Evolutionary conservation across 2,329 filamentous ascomycete genomes (phyloP), one percentile per base, ranked within the genome.

Genomic region (Alternaria sp.): DNA sequence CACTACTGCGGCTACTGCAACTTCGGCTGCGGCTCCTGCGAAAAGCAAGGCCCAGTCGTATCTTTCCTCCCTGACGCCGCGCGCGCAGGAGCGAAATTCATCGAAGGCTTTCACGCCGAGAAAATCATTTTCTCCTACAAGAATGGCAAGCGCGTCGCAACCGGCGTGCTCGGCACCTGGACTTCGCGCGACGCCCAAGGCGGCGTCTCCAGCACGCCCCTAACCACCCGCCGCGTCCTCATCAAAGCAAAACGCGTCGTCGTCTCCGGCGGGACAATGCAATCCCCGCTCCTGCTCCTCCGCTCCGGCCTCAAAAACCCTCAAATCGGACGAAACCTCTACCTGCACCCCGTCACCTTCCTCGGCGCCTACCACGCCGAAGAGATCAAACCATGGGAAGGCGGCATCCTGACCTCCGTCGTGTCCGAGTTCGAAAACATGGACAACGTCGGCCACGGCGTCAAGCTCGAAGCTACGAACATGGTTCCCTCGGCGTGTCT

Each of bases 241-340:
- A 86, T 97, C 73, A 91, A 87, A 71, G 93, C 93, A 2, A 93
- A 92, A 79, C 91, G 89, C 73, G 91, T 97, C 11, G 87, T 97
- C 50, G 80, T 96, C n/a, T 88, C 92, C 0, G 87, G 87, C 23
- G 94, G 95, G 5, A 88, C 91, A 1, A 81, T 97, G 58, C 89
- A 92, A 73, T 93, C 89, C 47, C 94, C 95, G 0, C 77, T 95
- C 1, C 77, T 97, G 2, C 83, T 98, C 46, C 82, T 89, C 67
- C 90, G 90, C 53, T 97, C 93, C 63, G 93, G 93, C 2, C 79
- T 97, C 53, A 90, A 87, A 83, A 97, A 97, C 76, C 85, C 85
- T 5, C 90, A 97, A 60, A 90, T 97, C 66, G 95, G 95, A 25
- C 87, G 85, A 8, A 92, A 97, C 72, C 86, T 97, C 4, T 85